These are phyloP conservation scores for Botryotinia globosa DNA, from an alignment of 2,329 filamentous ascomycete genomes.

Conservation along the genomic window DNA sequence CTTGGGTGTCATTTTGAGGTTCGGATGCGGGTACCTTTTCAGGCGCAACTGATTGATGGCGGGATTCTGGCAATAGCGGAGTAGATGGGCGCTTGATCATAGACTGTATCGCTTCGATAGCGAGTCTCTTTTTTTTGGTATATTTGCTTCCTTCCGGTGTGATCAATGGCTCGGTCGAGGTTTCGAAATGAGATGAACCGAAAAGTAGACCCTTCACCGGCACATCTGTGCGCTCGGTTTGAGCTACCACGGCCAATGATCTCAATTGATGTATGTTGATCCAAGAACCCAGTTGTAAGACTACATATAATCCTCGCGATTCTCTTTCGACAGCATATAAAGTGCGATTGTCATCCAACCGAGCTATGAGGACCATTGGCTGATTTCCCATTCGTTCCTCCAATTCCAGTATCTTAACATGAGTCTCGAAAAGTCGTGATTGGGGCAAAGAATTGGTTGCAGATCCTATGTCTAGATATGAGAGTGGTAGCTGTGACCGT, in stretches of 20 bases:
- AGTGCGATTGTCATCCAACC: constrained; percentile 52
- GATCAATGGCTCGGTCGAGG: constrained; percentile 8
- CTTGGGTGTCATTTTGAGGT: constrained; percentile 18
- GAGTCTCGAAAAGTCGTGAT: constrained; percentile 58
- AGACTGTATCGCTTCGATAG: constrained; percentile 62
- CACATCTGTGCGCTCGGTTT: constrained; percentile 38
- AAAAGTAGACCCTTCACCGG: constrained; percentile 15
- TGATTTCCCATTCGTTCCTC: constrained; percentile 56
- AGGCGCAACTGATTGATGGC: constrained; percentile 17
- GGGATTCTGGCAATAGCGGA: constrained; percentile 25
- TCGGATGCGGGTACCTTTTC: constrained; percentile 13
- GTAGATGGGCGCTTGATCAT: constrained; percentile 50
- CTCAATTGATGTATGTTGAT: constrained; percentile 57
- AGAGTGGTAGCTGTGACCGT: constrained; percentile 58
- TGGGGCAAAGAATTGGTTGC: constrained; percentile 51
- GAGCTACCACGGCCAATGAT: constrained; percentile 49
- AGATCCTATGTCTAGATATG: constrained; percentile 56
- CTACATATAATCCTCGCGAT: constrained; percentile 56
- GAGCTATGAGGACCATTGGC: constrained; percentile 59
- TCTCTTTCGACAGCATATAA: constrained; percentile 67
- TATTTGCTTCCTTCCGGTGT: constrained; percentile 32
- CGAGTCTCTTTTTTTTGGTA: constrained; percentile 53
- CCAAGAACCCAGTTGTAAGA: constrained; percentile 68
- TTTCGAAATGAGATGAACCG: not conserved
- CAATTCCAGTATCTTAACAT: constrained; percentile 61